These are phyloP conservation scores for Syncephalastrum contaminatum DNA, from an alignment of 371 early-diverging fungal species.

Conservation along the genomic window DNA sequence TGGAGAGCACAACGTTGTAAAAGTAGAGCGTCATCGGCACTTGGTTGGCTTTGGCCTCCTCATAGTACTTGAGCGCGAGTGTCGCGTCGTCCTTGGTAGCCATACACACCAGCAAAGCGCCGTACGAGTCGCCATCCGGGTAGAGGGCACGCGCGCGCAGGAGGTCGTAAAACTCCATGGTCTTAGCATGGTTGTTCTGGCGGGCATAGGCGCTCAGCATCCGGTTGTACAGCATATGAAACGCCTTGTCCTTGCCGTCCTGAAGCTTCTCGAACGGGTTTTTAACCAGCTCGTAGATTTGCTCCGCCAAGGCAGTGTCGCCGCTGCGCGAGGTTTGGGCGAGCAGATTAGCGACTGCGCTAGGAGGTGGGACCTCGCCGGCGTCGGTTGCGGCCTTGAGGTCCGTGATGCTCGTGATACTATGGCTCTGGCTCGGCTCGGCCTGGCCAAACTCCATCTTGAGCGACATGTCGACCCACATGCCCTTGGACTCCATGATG, in stretches of 20 bases:
- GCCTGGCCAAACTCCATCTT: too few relatives aligned
- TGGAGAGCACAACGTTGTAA: conserved; percentile 63
- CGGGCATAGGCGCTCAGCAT: conserved; percentile 60
- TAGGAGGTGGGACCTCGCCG: too few relatives aligned
- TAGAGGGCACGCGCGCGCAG: conserved; percentile 27
- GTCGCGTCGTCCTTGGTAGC: conserved; percentile 55
- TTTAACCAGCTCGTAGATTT: conserved; percentile 29
- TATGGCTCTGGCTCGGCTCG: neutral
- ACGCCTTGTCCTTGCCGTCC: conserved; percentile 5
- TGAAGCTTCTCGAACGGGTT: conserved; percentile 11
- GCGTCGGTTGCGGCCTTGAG: too few relatives aligned
- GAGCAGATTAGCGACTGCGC: too few relatives aligned
- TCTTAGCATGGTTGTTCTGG: conserved; percentile 32
- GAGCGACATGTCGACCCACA: conserved; percentile 18
- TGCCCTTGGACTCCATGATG: conserved; percentile 25
- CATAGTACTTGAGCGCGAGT: conserved; percentile 54
- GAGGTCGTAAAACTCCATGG: conserved; percentile 49
- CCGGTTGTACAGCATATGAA: conserved; percentile 36
- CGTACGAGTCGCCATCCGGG: conserved; percentile 54
- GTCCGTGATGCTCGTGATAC: too few relatives aligned
- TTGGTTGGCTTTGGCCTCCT: conserved; percentile 53
- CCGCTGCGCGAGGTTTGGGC: too few relatives aligned
- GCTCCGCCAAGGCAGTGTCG: conserved; percentile 8
- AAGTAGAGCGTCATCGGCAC: conserved; percentile 60
- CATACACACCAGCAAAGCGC: conserved; percentile 43